Base-by-base conservation (phyloP, 2,329 filamentous ascomycete genomes). In the Thielaviopsis ethacetica region DNA sequence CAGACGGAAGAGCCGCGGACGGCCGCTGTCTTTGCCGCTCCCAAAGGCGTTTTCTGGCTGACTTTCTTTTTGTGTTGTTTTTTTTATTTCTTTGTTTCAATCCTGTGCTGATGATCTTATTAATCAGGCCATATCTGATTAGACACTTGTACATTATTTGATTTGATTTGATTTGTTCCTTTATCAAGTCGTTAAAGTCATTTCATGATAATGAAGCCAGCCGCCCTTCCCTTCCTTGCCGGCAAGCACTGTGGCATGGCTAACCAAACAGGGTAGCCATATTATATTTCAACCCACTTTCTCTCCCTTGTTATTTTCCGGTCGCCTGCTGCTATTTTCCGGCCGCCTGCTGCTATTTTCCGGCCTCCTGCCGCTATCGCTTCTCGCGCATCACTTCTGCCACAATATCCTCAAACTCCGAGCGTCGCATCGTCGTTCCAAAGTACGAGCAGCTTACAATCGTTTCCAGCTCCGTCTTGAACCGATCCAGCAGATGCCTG, bases 361-460 rank as follows among this genome's bases (percentile, higher is more conserved):
- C 38, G 44, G 30, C 13, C 17, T 30, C 10, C n/a, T 26, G 5
- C 27, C n/a, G 19, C 13, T 51, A 24, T 26, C 44, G 24, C 13
- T 21, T 17, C 44, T 52, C 57, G 9, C 51, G 51, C 24, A 59
- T 15, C 10, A 57, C 57, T 41, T 61, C 60, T 26, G 53, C 50
- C 17, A 59, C 56, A 15, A 58, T 51, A 27, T 61, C 60, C 13
- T 61, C 53, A 27, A 57, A 59, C 26, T 59, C 30, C 12, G 47
- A 44, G 26, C 60, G 34, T 24, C 50, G 34, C 38, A 61, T 61
- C 24, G 54, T 47, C 2, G 60, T 26, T 2, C 60, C 60, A 53
- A 58, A 61, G 41, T 59, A 44, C 26, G 38, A 52, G 41, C 60
- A 61, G 21, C 41, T 17, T 7, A 50, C 52, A 17, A 58, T 24